phyloP scores from a whole-genome alignment of 1,284 basidiomycete genomes.

The Naganishia sp. region DNA sequence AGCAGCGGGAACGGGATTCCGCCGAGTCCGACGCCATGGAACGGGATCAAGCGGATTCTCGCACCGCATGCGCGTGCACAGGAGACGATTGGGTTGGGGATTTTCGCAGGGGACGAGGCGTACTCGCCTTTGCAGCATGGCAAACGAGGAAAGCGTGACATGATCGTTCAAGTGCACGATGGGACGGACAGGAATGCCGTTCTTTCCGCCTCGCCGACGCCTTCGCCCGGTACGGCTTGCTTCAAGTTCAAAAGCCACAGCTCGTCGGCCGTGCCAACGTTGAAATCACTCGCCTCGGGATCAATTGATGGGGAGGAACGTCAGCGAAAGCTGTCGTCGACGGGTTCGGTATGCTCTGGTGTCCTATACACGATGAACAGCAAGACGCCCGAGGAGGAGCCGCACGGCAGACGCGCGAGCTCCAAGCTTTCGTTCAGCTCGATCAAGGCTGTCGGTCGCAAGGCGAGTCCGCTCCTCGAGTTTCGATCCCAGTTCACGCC shows the following conservation, averaged over 20 bases:
- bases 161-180: constrained; percentile 16
- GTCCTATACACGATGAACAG: neutral
- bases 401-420: constrained; percentile 13
- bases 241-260: constrained; percentile 25
- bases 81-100: constrained; percentile 14
- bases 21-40: constrained; percentile 16
- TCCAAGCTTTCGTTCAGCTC: constrained; percentile 21
- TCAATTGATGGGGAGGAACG: constrained; percentile 4
- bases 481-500: constrained; percentile 23
- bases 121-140: constrained; percentile 1
- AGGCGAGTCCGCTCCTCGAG: constrained; percentile 18
- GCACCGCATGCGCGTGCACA: neutral
- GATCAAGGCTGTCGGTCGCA: neutral
- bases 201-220: constrained; percentile 6
- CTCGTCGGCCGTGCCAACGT: constrained; percentile 9
- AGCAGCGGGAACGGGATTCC: constrained; percentile 13
- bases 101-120: constrained; percentile 6
- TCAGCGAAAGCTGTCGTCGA: constrained; percentile 8
- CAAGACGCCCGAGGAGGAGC: neutral
- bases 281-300: constrained; percentile 9
- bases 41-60: constrained; percentile 13
- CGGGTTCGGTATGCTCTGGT: constrained; percentile 5
- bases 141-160: constrained; percentile 20
- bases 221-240: neutral
- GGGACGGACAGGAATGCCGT: neutral